Conservation (phyloP, 1,284 basidiomycete species). For the Ustilago xerochloae region DNA sequence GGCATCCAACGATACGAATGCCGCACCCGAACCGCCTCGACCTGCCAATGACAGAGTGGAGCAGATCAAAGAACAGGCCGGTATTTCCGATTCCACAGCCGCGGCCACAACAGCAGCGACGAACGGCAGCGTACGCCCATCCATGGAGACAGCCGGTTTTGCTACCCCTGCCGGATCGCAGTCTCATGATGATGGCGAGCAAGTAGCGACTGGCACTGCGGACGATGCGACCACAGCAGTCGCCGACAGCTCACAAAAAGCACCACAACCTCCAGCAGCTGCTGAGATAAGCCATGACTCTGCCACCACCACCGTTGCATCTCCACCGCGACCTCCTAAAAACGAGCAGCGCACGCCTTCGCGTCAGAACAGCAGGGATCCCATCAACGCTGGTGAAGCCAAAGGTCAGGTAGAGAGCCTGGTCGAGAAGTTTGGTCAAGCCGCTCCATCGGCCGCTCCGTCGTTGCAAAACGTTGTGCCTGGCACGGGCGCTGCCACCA, state of each 20-base stretch:
- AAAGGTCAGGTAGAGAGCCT: conserved; percentile 4
- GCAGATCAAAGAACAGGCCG: conserved; percentile 36
- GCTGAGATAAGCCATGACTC: conserved; percentile 15
- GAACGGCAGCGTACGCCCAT: conserved; percentile 16
- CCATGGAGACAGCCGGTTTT: conserved; percentile 28
- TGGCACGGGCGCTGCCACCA: conserved; percentile 29
- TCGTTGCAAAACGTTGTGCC: conserved; percentile 33
- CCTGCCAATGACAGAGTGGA: conserved; percentile 28
- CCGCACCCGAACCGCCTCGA: neutral
- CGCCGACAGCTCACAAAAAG: neutral
- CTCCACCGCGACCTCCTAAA: conserved; percentile 41
- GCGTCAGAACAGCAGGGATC: conserved; percentile 38
- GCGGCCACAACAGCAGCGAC: conserved; percentile 6
- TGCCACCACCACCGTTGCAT: neutral
- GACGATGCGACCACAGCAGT: conserved; percentile 2
- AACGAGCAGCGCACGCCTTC: conserved; percentile 38
- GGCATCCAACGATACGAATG: neutral
- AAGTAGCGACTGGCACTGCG: neutral
- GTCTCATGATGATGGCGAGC: conserved; percentile 17
- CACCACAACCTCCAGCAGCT: neutral
- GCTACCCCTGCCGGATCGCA: conserved; percentile 22
- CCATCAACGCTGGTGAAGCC: conserved; percentile 7
- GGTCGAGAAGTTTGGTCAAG: conserved; percentile 10
- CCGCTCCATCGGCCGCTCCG: conserved; percentile 40
- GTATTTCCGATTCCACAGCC: neutral